Base-by-base conservation (phyloP, 768 basidiomycete species). In the Trichaptum fuscoviolaceum region DNA sequence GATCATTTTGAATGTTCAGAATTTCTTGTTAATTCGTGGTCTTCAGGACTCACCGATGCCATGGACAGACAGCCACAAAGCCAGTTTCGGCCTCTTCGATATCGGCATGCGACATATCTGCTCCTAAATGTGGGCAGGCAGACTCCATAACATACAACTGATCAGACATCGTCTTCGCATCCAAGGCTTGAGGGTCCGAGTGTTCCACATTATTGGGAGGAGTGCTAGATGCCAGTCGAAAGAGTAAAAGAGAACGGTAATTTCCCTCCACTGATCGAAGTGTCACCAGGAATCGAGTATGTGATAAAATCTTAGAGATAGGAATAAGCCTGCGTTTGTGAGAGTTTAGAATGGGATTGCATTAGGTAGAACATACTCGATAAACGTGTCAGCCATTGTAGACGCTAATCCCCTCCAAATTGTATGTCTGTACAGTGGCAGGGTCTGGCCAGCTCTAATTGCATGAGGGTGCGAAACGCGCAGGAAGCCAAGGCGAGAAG, bases 131-230 rank as follows among this genome's bases (percentile, higher is more conserved):
- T 4, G 91, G 91, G 73, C 91, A 93, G 10, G 82, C 84, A 5
- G 89, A 85, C 75, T 93, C 91, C 91, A 93, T 93, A 8, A 85
- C 86, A 72, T 92, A 93, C 15, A 92, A 78, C 69, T 91, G 77
- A 23, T 68, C 67, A 9, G 72, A 71, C 1, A 71, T 63, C n/a
- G 72, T 68, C 20, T 67, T 70, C 62, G 70, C 42, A 26, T 62
- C 42, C 60, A 42, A 25, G 66, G 83, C 30, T 70, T 67, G 42
- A 23, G 65, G 20, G 62, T 30, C 30, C 30, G 27, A 15, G 63
- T n/a, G n/a, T 26, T 24, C 23, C 20, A 26, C 65, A 62, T 30
- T 35, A 34, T 30, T 12, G 26, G 12, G 23, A 6, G 23, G 12
- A n/a, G 25, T 17, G 8, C 35, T 12, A 36, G 27, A 17, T 63